Evolutionary conservation across 2,329 filamentous ascomycete species (phyloP).

Genomic region (Leptographium lundbergii): DNA sequence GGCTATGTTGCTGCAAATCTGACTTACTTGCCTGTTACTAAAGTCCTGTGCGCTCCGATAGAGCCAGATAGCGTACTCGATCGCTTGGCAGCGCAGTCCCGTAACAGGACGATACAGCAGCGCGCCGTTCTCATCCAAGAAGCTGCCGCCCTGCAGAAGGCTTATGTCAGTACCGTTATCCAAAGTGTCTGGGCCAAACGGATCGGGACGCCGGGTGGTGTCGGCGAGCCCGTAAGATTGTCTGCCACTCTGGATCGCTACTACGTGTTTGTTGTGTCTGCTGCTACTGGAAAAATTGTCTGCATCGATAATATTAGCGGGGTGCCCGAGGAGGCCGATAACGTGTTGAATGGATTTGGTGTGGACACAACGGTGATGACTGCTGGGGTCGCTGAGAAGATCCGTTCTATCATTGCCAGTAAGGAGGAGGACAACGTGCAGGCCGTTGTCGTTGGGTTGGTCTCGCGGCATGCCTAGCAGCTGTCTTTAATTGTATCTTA

Average conservation of each 20-base stretch:
- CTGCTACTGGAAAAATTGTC: background rate
- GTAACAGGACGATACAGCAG: background rate
- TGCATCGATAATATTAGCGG: background rate
- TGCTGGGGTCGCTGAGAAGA: background rate
- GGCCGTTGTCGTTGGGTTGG: background rate
- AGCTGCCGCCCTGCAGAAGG: conserved; percentile 2
- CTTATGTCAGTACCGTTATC: background rate
- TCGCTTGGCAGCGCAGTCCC: background rate
- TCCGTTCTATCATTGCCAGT: background rate
- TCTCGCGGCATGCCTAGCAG: background rate
- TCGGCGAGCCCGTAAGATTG: too few relatives aligned
- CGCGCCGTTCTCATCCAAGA: background rate
- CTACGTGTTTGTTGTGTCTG: background rate
- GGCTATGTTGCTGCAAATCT: background rate
- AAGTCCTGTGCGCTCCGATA: background rate
- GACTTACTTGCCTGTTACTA: background rate
- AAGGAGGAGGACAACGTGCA: background rate
- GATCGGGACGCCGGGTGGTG: too few relatives aligned
- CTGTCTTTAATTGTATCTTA: background rate
- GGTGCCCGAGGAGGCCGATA: background rate
- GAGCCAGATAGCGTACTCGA: background rate
- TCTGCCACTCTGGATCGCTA: background rate
- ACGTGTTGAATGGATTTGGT: background rate
- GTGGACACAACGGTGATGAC: background rate
- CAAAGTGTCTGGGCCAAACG: background rate